Evolutionary conservation across 2,329 filamentous ascomycete species (phyloP), one percentile per base, ranked within the genome.

Genomic region (Plectosphaerella plurivora): DNA sequence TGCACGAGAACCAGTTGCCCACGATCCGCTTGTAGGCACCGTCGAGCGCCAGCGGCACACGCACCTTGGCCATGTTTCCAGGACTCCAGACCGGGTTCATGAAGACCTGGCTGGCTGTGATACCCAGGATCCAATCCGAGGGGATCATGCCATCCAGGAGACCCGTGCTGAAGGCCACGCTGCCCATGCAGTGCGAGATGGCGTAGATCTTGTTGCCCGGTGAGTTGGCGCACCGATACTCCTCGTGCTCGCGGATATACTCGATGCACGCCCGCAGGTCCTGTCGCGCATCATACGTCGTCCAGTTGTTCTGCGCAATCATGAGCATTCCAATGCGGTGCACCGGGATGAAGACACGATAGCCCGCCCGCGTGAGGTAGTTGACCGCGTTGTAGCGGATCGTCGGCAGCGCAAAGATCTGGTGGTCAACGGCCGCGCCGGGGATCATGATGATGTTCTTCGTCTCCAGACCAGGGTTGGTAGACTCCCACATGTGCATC

Each of bases 301-400:
- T 87, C 71, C 75, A 83, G 50, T 74, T 65, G 49, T 77, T 70
- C 48, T 77, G 71, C 7, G 77, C 76, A 1, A 73, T 67, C 64
- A 74, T 73, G 15, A 79, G 63, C 57, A 74, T 72, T 28, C 81
- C 79, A 57, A 85, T 83, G 28, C 83, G 78, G 59, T 80, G 79
- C 1, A 84, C 79, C 0, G 75, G 66, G 4, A 83, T 67, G 58
- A 80, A 86, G 16, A 84, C 78, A 5, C 78, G 74, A 65, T 86
- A 85, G 9, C 84, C 84, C 1, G 76, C 78, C 1, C 75, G 69
- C 3, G 74, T 79, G 62, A 87, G 81, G 66, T 84, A 85, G 61
- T 86, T 82, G 55, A 87, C 75, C 1, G 81, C 74, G 62, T 87
- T 86, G 56, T 76, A 77, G n/a, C 75, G 73, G 51, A 87, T 83